These are phyloP conservation scores for Kwoniella dejecticola DNA, from an alignment of 768 basidiomycete species.

Conservation along the genomic window DNA sequence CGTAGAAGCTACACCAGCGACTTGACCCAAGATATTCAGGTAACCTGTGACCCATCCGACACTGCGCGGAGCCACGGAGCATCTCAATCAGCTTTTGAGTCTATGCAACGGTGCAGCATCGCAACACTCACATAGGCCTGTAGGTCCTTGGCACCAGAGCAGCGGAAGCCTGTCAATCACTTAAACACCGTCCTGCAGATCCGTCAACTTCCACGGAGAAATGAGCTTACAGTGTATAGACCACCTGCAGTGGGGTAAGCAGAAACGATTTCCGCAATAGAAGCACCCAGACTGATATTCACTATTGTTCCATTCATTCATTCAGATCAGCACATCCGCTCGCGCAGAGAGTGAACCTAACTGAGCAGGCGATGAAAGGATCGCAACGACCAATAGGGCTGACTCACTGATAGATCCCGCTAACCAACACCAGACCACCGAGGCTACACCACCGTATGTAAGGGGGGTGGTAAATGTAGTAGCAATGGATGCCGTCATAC, in stretches of 20 bases:
- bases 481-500: slow-evolving; percentile 50
- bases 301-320: no score
- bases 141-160: slow-evolving; percentile 55
- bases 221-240: slow-evolving; percentile 53
- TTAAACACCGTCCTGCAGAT: not conserved
- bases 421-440: slow-evolving; percentile 58
- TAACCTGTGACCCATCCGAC: slow-evolving; percentile 57
- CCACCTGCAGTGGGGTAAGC: slow-evolving; percentile 59
- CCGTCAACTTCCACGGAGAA: not conserved
- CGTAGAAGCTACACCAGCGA: slow-evolving; percentile 81
- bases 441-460: slow-evolving; percentile 56
- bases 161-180: slow-evolving; percentile 45
- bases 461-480: slow-evolving; percentile 58
- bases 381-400: no score
- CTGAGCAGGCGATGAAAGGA: no score
- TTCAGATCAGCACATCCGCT: no score
- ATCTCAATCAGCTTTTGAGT: not conserved
- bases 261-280: slow-evolving; percentile 55
- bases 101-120: not conserved
- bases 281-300: slow-evolving; percentile 33
- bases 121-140: slow-evolving; percentile 46
- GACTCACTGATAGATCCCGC: slow-evolving; percentile 46
- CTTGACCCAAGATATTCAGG: slow-evolving; percentile 52
- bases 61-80: slow-evolving; percentile 37
- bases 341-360: no score